These are phyloP conservation scores for Exophiala alcalophila DNA, from an alignment of 2,329 filamentous ascomycete species.

Conservation along the genomic window DNA sequence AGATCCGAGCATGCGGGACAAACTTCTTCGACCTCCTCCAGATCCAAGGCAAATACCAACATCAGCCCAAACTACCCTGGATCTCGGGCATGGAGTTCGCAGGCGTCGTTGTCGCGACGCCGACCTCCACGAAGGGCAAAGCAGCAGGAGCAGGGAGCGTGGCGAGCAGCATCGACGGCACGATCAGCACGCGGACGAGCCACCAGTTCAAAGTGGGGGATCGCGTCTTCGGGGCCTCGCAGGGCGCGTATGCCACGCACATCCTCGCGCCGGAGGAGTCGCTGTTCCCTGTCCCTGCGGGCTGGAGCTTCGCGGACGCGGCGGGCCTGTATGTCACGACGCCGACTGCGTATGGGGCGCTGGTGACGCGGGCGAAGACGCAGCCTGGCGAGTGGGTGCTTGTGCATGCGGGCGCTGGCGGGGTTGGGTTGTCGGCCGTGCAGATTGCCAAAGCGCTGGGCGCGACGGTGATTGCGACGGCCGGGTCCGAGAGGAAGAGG, in stretches of 20 bases:
- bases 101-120: constrained; percentile 68
- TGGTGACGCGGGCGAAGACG: constrained; percentile 74
- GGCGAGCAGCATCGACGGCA: constrained; percentile 38
- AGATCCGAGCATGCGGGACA: constrained; percentile 79
- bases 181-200: constrained; percentile 28
- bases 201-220: constrained; percentile 73
- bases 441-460: constrained; percentile 92
- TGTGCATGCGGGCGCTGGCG: constrained; percentile 87
- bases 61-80: constrained; percentile 87
- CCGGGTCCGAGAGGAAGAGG: constrained; percentile 74
- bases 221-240: constrained; percentile 78
- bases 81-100: constrained; percentile 83
- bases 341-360: constrained; percentile 80
- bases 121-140: constrained; percentile 39
- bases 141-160: constrained; percentile 35
- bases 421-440: constrained; percentile 85
- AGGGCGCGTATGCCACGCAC: constrained; percentile 82
- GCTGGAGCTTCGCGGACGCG: constrained; percentile 80
- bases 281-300: constrained; percentile 70
- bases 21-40: constrained; percentile 99
- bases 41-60: constrained; percentile 92
- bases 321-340: constrained; percentile 89
- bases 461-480: constrained; percentile 89
- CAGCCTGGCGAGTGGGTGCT: constrained; percentile 81
- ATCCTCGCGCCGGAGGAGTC: constrained; percentile 64